phyloP scores from a whole-genome alignment of 495 filamentous ascomycete genomes.

The Xylaria venustula region DNA sequence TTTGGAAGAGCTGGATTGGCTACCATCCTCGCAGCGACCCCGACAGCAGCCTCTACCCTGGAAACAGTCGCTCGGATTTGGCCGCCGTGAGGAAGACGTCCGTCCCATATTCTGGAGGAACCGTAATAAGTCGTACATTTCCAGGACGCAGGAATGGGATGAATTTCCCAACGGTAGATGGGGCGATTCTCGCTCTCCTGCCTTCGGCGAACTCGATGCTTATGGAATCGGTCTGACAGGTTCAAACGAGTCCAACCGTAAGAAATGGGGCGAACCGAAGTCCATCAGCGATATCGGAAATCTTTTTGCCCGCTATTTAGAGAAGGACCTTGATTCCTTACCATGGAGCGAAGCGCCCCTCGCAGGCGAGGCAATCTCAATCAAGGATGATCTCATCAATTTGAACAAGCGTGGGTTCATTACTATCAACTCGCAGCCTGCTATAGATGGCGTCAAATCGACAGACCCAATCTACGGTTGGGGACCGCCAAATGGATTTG shows the following conservation, averaged over 20 bases:
- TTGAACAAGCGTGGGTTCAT: slow-evolving; percentile 85
- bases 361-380: slow-evolving; percentile 71
- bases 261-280: slow-evolving; percentile 87
- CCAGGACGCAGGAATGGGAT: slow-evolving; percentile 97
- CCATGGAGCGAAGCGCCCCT: slow-evolving; percentile 95
- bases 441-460: slow-evolving; percentile 89
- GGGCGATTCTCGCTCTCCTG: slow-evolving; percentile 96
- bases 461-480: slow-evolving; percentile 85
- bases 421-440: slow-evolving; percentile 97
- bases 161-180: slow-evolving; percentile 99
- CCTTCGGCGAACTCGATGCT: slow-evolving; percentile 93
- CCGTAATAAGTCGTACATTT: slow-evolving; percentile 90
- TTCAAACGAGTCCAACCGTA: slow-evolving; percentile 95
- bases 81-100: slow-evolving; percentile 89
- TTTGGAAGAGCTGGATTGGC: slow-evolving; percentile 79
- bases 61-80: slow-evolving; percentile 88
- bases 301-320: slow-evolving; percentile 80
- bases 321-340: slow-evolving; percentile 73
- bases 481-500: slow-evolving; percentile 92
- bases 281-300: slow-evolving; percentile 75
- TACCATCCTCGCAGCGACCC: slow-evolving; percentile 72
- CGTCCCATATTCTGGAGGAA: slow-evolving; percentile 99
- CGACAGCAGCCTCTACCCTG: slow-evolving; percentile 85
- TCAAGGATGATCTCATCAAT: slow-evolving; percentile 71
- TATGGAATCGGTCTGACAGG: slow-evolving; percentile 95